These are phyloP conservation scores for Skeletonema marinoi DNA, from an alignment of 108 stramenopile genomes.

Conservation along the genomic window DNA sequence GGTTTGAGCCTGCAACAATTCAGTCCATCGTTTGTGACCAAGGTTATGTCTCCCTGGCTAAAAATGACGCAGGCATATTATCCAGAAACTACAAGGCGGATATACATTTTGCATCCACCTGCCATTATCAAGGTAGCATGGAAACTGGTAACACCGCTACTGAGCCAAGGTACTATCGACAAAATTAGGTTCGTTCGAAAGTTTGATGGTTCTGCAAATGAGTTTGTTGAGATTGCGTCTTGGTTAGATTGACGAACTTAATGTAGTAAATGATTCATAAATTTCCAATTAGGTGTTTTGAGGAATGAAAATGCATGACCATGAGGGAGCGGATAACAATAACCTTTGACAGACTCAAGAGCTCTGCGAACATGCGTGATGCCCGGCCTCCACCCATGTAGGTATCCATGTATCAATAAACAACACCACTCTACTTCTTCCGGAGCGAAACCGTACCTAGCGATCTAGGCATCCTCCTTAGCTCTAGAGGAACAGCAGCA, in stretches of 20 bases:
- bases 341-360: too few species aligned
- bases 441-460: too few species aligned
- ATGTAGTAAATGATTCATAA: too few species aligned
- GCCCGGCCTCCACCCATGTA: too few species aligned
- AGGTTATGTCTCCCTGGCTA: slow-evolving; percentile 42
- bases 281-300: too few species aligned
- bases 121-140: slow-evolving; percentile 25
- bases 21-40: slow-evolving; percentile 31
- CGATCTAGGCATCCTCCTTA: too few species aligned
- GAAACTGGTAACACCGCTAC: slow-evolving; percentile 44
- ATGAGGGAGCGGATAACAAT: too few species aligned
- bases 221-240: slow-evolving; percentile 1
- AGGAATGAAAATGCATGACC: too few species aligned
- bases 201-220: slow-evolving; percentile 18
- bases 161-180: slow-evolving; percentile 34
- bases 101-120: slow-evolving; percentile 37
- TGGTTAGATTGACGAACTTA: neutral
- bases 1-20: slow-evolving; percentile 29
- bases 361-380: too few species aligned
- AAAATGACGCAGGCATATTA: slow-evolving; percentile 38
- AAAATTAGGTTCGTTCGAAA: slow-evolving; percentile 25
- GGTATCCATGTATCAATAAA: too few species aligned
- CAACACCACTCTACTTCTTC: too few species aligned
- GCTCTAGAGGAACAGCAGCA: too few species aligned
- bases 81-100: slow-evolving; percentile 43